Evolutionary conservation across 768 basidiomycete genomes (phyloP).

Genomic region (Lentinula aciculospora): DNA sequence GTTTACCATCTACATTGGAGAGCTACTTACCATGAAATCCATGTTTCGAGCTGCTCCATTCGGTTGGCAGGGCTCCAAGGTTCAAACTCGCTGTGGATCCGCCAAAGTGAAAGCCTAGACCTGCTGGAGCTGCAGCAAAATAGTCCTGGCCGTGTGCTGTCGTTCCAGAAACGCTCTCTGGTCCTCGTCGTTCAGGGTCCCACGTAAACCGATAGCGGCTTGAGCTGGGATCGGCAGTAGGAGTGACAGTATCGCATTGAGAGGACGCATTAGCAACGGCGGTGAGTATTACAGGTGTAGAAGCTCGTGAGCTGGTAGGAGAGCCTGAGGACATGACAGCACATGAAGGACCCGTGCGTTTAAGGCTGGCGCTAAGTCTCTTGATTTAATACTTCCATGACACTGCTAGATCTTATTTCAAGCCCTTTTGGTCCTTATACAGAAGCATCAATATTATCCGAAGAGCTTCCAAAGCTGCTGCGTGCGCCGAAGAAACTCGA

Average conservation of each 20-base stretch:
- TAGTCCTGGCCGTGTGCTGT: constrained; percentile 64
- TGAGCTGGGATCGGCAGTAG: constrained; percentile 25
- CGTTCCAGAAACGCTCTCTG: constrained; percentile 70
- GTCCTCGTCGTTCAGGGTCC: constrained; percentile 59
- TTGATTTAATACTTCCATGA: not conserved
- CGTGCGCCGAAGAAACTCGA: not conserved
- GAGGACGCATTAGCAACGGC: constrained; percentile 4
- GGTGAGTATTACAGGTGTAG: constrained; percentile 3
- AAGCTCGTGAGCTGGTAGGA: constrained; percentile 3
- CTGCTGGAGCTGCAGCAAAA: constrained; percentile 39
- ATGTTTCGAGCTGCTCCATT: constrained; percentile 79
- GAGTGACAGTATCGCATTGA: not conserved
- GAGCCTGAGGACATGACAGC: not conserved
- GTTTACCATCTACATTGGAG: not conserved
- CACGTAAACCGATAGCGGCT: constrained; percentile 72
- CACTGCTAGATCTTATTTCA: not conserved
- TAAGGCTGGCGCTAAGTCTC: not conserved
- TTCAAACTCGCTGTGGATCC: constrained; percentile 44
- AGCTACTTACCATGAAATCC: constrained; percentile 78
- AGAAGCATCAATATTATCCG: not conserved
- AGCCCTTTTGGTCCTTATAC: constrained; percentile 5
- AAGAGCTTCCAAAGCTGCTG: not conserved
- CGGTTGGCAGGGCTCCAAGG: constrained; percentile 43
- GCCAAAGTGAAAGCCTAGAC: constrained; percentile 44
- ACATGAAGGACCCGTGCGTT: constrained; percentile 7